Conservation (phyloP, 2,329 filamentous ascomycete species). For the Fusarium incarnatum region DNA sequence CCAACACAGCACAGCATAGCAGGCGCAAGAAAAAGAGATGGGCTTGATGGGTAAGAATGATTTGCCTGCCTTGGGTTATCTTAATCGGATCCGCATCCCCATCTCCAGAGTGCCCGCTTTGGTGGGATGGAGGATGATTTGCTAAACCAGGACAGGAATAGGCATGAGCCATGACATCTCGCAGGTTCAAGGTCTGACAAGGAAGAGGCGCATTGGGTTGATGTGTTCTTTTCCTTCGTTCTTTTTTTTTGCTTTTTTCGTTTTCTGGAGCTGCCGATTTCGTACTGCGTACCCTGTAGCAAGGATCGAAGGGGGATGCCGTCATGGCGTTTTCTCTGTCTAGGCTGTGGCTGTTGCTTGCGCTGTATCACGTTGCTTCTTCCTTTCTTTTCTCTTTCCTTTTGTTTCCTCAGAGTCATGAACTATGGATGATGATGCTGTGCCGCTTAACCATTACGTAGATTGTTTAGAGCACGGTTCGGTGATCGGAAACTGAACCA, state of each 20-base stretch:
- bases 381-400: conserved; percentile 11
- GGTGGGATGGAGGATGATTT: conserved; percentile 16
- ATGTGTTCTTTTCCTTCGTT: not conserved
- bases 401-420: conserved; percentile 23
- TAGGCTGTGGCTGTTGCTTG: conserved; percentile 3
- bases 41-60: not conserved
- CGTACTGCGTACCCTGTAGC: conserved; percentile 29
- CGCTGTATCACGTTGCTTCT: conserved; percentile 32
- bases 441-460: conserved; percentile 38
- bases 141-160: not conserved
- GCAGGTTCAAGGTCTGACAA: not conserved
- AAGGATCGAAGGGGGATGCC: conserved; percentile 22
- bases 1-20: not conserved
- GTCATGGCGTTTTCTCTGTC: conserved; percentile 28
- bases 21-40: not conserved
- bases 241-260: conserved; percentile 11
- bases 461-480: not conserved
- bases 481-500: conserved; percentile 15
- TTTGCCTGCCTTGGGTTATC: conserved; percentile 28
- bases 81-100: conserved; percentile 31
- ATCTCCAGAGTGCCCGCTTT: conserved; percentile 13
- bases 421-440: conserved; percentile 26
- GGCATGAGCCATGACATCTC: conserved; percentile 34
- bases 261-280: conserved; percentile 17
- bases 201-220: not conserved